These are phyloP conservation scores for Lagerstroemia speciosa DNA, from an alignment of 345 rosid species.

Conservation along the genomic window DNA sequence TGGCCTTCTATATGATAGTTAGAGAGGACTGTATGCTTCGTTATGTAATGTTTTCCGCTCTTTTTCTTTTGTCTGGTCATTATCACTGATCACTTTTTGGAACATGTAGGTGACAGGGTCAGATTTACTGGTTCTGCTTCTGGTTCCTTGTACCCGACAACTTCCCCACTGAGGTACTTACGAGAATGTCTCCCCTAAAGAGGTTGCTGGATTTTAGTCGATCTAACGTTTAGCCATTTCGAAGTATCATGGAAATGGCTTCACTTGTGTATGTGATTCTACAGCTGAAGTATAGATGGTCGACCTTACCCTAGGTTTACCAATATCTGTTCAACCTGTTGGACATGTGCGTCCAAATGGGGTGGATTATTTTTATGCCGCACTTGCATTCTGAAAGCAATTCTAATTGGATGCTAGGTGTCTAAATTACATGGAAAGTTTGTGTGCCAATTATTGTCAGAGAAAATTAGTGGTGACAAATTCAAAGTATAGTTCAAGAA, in stretches of 20 bases:
- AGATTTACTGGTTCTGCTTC: slow-evolving; percentile 38
- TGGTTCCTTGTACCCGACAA: slow-evolving; percentile 35
- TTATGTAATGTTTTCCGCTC: no score
- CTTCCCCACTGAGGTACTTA: slow-evolving; percentile 49
- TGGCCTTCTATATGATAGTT: slow-evolving; percentile 12
- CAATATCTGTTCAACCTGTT: no score
- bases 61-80: slow-evolving; percentile 3
- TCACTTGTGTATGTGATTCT: no score
- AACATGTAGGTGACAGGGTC: slow-evolving; percentile 68
- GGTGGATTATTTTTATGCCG: no score
- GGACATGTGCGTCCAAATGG: no score
- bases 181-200: neutral
- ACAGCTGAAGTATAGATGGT: no score
- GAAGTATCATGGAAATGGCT: neutral
- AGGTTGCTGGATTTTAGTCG: neutral
- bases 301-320: no score
- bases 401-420: no score
- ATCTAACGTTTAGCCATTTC: neutral
- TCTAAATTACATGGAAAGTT: no score
- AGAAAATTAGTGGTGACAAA: no score
- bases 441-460: no score
- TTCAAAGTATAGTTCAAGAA: neutral
- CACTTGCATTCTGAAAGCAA: no score
- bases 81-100: slow-evolving; percentile 16
- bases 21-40: neutral